Percentiles rank a stretch among this genome's conserved stretches.
Conservation (phyloP, 2,329 filamentous ascomycete genomes). For the Penicillium thymicola region DNA sequence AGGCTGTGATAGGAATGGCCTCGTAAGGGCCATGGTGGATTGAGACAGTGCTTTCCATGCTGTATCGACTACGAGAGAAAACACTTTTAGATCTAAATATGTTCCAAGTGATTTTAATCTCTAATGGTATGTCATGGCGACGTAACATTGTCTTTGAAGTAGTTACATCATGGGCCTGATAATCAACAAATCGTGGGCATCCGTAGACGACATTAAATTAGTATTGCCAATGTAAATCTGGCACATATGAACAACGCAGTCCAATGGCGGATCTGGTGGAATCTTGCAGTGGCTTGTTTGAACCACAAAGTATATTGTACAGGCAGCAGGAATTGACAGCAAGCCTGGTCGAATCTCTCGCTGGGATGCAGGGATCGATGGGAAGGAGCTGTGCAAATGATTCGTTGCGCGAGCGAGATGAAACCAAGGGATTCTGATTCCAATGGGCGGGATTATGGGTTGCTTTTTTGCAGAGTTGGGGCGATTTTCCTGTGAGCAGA, state of each 20-base stretch:
- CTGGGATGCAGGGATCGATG: neutral
- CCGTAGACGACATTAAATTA: neutral
- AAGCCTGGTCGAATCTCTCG: neutral
- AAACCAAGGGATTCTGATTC: neutral
- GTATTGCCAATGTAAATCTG: neutral
- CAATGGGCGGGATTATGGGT: neutral
- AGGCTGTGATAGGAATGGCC: slow-evolving; percentile 14
- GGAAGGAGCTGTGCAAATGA: neutral
- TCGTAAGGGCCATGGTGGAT: slow-evolving; percentile 22
- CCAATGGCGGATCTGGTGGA: neutral
- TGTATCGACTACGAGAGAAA: neutral
- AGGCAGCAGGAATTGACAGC: neutral
- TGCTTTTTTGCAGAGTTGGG: neutral
- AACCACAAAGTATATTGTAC: neutral
- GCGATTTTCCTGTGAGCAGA: neutral
- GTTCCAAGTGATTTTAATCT: neutral
- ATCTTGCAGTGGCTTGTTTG: neutral
- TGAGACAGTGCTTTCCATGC: slow-evolving; percentile 7
- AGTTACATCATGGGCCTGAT: slow-evolving; percentile 9
- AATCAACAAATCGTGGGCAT: neutral
- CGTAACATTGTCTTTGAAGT: neutral
- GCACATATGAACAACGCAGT: neutral
- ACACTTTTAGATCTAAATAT: neutral
- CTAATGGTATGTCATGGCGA: neutral
- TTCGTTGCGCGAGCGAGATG: neutral